Percentiles rank a stretch among this genome's conserved stretches.
Conservation (phyloP, 2,329 filamentous ascomycete species). For the Fusarium circinatum region DNA sequence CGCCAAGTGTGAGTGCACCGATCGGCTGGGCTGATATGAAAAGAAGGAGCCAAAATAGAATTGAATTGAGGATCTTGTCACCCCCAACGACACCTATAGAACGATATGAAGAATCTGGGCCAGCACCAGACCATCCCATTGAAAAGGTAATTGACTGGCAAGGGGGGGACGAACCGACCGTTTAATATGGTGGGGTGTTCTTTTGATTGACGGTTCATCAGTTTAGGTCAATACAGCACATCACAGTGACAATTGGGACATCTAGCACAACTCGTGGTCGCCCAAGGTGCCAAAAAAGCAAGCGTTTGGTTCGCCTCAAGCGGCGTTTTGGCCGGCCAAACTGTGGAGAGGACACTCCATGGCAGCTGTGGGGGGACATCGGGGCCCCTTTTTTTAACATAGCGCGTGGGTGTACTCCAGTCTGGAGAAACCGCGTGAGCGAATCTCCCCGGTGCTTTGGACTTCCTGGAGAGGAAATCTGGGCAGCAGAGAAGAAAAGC, state of each 20-base stretch:
- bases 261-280: slow-evolving; percentile 24
- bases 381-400: slow-evolving; percentile 24
- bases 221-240: slow-evolving; percentile 13
- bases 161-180: slow-evolving; percentile 34
- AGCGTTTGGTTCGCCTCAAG: slow-evolving; percentile 53
- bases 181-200: slow-evolving; percentile 20
- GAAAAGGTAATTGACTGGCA: neutral
- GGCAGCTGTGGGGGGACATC: slow-evolving; percentile 27
- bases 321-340: slow-evolving; percentile 68
- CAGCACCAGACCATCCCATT: neutral
- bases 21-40: slow-evolving; percentile 2
- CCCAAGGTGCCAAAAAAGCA: slow-evolving; percentile 4
- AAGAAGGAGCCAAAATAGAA: neutral
- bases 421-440: slow-evolving; percentile 31
- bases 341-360: slow-evolving; percentile 57
- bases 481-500: slow-evolving; percentile 11
- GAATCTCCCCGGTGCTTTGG: slow-evolving; percentile 18
- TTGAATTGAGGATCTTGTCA: slow-evolving; percentile 8
- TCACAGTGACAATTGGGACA: slow-evolving; percentile 13
- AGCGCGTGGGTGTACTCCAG: slow-evolving; percentile 10
- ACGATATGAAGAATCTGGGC: neutral
- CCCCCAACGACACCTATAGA: neutral
- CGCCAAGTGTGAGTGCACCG: neutral
- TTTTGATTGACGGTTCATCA: neutral
- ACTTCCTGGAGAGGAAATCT: slow-evolving; percentile 35